A percentile compares a stretch with the other conserved stretches of the same genome.
These are phyloP conservation scores for Phytophthora colocasiae DNA, from an alignment of 352 stramenopile genomes.

Conservation along the genomic window DNA sequence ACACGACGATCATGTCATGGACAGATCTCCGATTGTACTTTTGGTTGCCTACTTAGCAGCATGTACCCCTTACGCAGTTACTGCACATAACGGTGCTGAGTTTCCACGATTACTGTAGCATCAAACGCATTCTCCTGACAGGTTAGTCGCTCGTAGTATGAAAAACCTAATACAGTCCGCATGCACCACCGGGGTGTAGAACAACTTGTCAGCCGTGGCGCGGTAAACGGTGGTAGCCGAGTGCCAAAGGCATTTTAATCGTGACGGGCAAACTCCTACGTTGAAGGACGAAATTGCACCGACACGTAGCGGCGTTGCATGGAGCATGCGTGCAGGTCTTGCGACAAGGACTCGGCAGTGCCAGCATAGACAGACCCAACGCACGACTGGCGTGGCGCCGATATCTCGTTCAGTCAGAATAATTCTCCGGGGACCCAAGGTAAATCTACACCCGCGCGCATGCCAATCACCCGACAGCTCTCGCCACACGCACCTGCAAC, in stretches of 20 bases:
- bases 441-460: conserved; percentile 1
- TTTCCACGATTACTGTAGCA: no score
- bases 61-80: no score
- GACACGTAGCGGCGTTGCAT: neutral
- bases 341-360: conserved; percentile 28
- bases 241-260: neutral
- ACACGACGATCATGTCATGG: no score
- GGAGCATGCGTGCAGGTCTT: neutral
- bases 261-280: neutral
- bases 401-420: conserved; percentile 13
- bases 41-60: no score
- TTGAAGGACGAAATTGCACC: neutral
- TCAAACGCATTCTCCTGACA: no score
- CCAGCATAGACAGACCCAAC: conserved; percentile 31
- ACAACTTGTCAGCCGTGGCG: no score
- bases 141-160: no score
- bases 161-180: no score
- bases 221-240: neutral
- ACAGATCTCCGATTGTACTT: no score
- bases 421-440: conserved; percentile 8
- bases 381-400: conserved; percentile 19
- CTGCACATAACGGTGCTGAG: no score
- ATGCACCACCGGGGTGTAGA: no score
- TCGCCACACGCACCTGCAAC: conserved; percentile 11
- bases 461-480: conserved; percentile 17